Evolutionary conservation across 83 land plant species (phyloP).

Genomic region (Picea abies): DNA sequence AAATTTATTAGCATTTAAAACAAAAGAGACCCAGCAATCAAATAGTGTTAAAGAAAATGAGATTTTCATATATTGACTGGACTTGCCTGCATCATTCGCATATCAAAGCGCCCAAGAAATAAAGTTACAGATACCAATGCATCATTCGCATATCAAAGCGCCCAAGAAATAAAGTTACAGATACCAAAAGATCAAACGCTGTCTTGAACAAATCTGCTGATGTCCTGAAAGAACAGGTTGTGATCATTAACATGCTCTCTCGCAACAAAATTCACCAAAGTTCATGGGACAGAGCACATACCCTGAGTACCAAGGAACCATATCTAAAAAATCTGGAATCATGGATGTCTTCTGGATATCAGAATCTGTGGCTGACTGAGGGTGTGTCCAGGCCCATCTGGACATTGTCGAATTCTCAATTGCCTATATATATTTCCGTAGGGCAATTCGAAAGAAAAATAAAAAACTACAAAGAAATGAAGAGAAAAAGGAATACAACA

Average conservation of each 20-base stretch:
- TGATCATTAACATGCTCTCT: neutral
- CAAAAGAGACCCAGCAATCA: neutral
- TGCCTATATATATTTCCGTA: neutral
- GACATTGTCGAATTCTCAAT: conserved; percentile 9
- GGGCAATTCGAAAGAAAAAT: neutral
- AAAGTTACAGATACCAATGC: conserved; percentile 96
- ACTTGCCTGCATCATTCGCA: conserved; percentile 98
- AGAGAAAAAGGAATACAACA: neutral
- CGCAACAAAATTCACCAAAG: neutral
- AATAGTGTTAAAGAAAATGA: neutral
- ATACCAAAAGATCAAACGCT: conserved; percentile 94
- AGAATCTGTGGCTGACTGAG: conserved; percentile 57
- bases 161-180: conserved; percentile 96
- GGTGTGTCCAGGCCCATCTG: conserved; percentile 99
- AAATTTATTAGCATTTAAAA: neutral
- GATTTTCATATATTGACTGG: neutral
- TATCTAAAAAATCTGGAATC: conserved; percentile 91
- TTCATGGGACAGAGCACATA: conserved; percentile 25
- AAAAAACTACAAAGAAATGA: neutral
- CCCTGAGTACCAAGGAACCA: conserved; percentile 99
- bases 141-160: conserved; percentile 99
- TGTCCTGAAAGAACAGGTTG: conserved; percentile 42
- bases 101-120: conserved; percentile 98
- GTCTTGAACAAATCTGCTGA: conserved; percentile 99
- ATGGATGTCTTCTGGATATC: conserved; percentile 60